These are phyloP conservation scores for Pezicula neosporulosa DNA, from an alignment of 2,329 filamentous ascomycete species.

Conservation along the genomic window DNA sequence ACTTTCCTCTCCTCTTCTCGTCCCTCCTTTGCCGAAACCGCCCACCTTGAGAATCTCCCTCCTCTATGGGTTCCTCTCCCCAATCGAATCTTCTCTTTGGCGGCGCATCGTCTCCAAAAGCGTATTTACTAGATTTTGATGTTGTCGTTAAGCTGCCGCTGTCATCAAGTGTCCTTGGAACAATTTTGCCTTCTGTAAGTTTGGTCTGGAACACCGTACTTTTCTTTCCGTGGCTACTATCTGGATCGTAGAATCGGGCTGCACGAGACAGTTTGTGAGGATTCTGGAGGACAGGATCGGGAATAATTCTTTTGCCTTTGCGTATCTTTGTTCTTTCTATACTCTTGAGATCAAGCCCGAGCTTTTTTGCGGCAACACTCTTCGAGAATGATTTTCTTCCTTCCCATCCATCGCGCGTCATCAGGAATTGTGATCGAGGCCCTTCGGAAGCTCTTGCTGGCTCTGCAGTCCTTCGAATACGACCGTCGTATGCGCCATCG, in stretches of 20 bases:
- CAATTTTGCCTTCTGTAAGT: conserved; percentile 8
- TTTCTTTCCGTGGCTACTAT: conserved; percentile 47
- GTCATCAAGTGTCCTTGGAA: no score
- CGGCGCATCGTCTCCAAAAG: background rate
- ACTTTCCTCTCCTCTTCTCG: background rate
- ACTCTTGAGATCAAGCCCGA: conserved; percentile 2
- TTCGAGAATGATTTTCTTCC: conserved; percentile 5
- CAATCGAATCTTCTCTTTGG: background rate
- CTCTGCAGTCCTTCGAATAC: conserved; percentile 18
- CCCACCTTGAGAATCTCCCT: background rate
- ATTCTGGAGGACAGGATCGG: conserved; percentile 30
- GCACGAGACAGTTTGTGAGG: conserved; percentile 41
- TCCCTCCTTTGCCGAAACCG: background rate
- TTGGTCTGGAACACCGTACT: conserved; percentile 48
- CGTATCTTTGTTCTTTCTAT: conserved; percentile 31
- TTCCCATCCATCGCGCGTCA: conserved; percentile 27
- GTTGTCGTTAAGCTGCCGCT: no score
- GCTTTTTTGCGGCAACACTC: background rate
- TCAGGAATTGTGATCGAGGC: background rate
- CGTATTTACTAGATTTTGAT: no score
- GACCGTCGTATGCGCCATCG: conserved; percentile 8
- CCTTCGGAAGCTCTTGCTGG: background rate
- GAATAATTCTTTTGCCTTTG: conserved; percentile 51
- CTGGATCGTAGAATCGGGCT: conserved; percentile 49
- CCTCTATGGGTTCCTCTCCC: background rate